A percentile compares a stretch with the other conserved stretches of the same genome.
Conservation (phyloP, 768 basidiomycete genomes). For the Xanthoconium purpureum region DNA sequence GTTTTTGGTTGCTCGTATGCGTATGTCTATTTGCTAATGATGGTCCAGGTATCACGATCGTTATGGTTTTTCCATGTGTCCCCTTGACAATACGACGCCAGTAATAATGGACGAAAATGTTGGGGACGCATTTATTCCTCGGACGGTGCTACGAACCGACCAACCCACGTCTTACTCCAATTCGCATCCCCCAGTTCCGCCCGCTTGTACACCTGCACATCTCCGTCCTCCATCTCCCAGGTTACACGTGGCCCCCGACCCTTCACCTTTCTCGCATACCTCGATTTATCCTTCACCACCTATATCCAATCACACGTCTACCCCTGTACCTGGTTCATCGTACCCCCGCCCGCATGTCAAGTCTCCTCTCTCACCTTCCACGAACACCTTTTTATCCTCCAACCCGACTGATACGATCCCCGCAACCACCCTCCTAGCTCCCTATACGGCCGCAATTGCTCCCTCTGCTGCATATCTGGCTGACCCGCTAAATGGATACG, state of each 20-base stretch:
- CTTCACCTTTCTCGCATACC: constrained; percentile 17
- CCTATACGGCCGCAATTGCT: constrained; percentile 60
- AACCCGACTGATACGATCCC: constrained; percentile 58
- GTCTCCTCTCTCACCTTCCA: constrained; percentile 35
- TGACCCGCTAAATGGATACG: constrained; percentile 86
- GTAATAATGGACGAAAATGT: constrained; percentile 32
- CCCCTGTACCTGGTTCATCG: constrained; percentile 20
- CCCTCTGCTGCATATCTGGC: constrained; percentile 66
- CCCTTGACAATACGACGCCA: constrained; percentile 33
- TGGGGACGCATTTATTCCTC: constrained; percentile 17
- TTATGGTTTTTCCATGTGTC: constrained; percentile 29
- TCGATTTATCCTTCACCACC: constrained; percentile 27
- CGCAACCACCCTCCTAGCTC: constrained; percentile 55
- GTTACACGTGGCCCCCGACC: constrained; percentile 24
- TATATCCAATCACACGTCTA: constrained; percentile 22
- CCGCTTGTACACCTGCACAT: constrained; percentile 22
- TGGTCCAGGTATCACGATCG: constrained; percentile 25
- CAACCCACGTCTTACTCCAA: constrained; percentile 10
- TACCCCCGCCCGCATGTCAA: constrained; percentile 16
- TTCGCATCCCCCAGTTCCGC: constrained; percentile 2
- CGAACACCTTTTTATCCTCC: constrained; percentile 36
- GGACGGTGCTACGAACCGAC: constrained; percentile 23
- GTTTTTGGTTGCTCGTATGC: constrained; percentile 9
- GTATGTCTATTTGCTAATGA: constrained; percentile 16
- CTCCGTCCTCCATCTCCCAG: constrained; percentile 30